Evolutionary conservation across 2,329 filamentous ascomycete genomes (phyloP).

Genomic region (Diaporthe australafricana): DNA sequence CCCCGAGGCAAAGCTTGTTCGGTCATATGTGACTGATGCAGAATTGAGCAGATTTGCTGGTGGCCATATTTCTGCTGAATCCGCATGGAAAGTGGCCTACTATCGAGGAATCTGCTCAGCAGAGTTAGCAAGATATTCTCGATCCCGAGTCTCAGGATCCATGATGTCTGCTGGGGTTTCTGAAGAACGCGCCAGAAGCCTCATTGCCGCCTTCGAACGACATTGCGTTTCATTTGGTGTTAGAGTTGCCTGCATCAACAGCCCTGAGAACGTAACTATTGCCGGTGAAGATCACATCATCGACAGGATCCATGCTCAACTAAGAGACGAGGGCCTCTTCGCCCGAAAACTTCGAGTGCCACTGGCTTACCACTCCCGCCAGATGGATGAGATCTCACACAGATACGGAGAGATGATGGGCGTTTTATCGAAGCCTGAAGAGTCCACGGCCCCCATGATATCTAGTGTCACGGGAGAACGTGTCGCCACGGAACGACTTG

Average conservation of each 20-base stretch:
- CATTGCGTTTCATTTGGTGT: constrained; percentile 44
- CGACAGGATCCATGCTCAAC: constrained; percentile 17
- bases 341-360: constrained; percentile 47
- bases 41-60: too few species aligned
- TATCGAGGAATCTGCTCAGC: too few species aligned
- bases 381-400: constrained; percentile 45
- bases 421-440: not conserved
- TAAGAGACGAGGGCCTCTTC: constrained; percentile 43
- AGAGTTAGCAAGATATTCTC: too few species aligned
- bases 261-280: constrained; percentile 75
- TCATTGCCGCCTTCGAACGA: too few species aligned
- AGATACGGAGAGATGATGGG: constrained; percentile 36
- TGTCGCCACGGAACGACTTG: too few species aligned
- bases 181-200: too few species aligned
- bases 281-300: constrained; percentile 52
- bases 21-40: constrained; percentile 61
- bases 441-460: too few species aligned
- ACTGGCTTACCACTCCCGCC: constrained; percentile 52
- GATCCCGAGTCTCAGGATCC: constrained; percentile 22
- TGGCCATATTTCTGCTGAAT: too few species aligned
- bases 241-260: constrained; percentile 75
- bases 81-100: constrained; percentile 34
- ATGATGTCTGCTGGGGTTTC: constrained; percentile 42
- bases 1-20: not conserved
- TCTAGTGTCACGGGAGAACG: too few species aligned